phyloP scores from a whole-genome alignment of 257 asterid genomes.

The Plantago ovata region DNA sequence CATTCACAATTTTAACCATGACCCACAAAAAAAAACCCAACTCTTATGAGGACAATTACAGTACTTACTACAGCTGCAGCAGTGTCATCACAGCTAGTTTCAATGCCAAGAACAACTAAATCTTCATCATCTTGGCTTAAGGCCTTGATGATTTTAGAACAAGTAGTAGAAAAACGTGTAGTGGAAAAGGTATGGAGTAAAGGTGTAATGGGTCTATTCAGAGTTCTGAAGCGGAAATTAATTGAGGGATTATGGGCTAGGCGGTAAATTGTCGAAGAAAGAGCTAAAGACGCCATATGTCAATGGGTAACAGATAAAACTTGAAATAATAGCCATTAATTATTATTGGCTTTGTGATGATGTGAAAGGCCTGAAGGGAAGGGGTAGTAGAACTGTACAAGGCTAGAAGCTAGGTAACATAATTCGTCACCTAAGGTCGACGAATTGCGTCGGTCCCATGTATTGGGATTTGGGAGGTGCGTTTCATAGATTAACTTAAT shows the following conservation, averaged over 20 bases:
- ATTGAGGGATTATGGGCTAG: constrained; percentile 34
- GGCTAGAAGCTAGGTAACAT: too few species aligned
- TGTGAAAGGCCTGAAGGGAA: too few species aligned
- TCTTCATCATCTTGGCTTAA: constrained; percentile 36
- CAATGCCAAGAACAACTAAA: constrained; percentile 77
- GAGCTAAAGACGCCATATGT: constrained; percentile 50
- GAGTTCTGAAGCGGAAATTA: constrained; percentile 24
- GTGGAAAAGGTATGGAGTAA: constrained; percentile 22
- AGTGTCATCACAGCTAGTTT: constrained; percentile 96
- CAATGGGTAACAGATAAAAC: constrained; percentile 3
- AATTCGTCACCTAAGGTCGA: too few species aligned
- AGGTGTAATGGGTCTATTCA: constrained; percentile 13
- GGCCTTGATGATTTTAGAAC: constrained; percentile 17
- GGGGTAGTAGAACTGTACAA: too few species aligned
- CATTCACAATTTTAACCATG: constrained; percentile 1
- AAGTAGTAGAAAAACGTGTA: constrained; percentile 19
- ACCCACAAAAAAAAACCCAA: constrained; percentile 1
- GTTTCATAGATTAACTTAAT: too few species aligned
- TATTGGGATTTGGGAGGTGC: too few species aligned
- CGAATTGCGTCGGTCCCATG: too few species aligned
- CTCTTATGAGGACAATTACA: neutral
- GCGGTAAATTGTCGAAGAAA: constrained; percentile 46
- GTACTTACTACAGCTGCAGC: constrained; percentile 91
- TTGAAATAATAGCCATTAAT: too few species aligned
- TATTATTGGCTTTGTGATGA: too few species aligned